A percentile compares a stretch with the other conserved stretches of the same genome.
Conservation (phyloP, 768 basidiomycete genomes). For the Tricholoma terreum region DNA sequence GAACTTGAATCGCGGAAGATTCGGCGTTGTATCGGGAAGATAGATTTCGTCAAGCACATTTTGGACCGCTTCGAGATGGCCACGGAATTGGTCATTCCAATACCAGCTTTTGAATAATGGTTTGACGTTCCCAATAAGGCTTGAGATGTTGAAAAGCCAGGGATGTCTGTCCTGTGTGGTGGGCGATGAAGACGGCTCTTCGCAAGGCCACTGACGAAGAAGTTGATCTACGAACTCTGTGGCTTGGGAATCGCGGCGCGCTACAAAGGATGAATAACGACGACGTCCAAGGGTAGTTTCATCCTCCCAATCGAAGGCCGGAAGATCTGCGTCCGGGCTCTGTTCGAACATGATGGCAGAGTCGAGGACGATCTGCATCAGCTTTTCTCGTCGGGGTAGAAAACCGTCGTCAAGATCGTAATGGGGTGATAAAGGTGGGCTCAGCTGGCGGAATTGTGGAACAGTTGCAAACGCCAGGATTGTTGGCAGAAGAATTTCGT, state of each 20-base stretch:
- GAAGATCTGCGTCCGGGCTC: background rate
- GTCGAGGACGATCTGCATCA: constrained; percentile 2
- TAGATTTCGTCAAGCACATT: constrained; percentile 2
- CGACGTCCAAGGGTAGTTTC: constrained; percentile 1
- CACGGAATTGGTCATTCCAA: constrained; percentile 13
- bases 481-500: constrained; percentile 18
- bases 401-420: constrained; percentile 21
- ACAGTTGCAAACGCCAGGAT: constrained; percentile 31
- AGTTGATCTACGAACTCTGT: constrained; percentile 9
- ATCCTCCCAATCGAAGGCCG: constrained; percentile 1
- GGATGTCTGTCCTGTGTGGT: background rate
- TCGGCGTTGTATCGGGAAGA: background rate
- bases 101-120: constrained; percentile 9
- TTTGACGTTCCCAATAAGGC: background rate
- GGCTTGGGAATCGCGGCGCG: constrained; percentile 3
- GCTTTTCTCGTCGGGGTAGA: constrained; percentile 8
- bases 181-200: background rate
- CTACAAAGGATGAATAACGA: background rate
- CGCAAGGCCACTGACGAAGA: constrained; percentile 19
- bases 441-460: constrained; percentile 7
- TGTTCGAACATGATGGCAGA: constrained; percentile 1
- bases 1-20: constrained; percentile 7
- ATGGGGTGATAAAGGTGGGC: constrained; percentile 13
- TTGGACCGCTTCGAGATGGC: constrained; percentile 13
- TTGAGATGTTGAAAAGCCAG: constrained; percentile 1